phyloP scores from a whole-genome alignment of 768 basidiomycete species.

The Arthromyces matolae region DNA sequence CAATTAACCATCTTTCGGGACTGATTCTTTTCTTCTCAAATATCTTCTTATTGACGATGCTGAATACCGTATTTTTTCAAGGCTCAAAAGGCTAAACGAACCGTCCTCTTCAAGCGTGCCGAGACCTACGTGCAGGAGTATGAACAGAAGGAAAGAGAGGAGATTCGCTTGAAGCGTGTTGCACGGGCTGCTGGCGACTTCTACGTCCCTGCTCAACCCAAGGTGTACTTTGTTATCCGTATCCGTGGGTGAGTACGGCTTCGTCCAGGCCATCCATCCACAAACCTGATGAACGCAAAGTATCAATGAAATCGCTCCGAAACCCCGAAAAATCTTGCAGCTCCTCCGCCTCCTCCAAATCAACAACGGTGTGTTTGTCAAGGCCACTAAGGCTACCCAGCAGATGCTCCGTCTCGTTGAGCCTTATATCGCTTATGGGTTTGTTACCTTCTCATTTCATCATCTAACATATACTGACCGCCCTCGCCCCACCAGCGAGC shows the following conservation, averaged over 20 bases:
- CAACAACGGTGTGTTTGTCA: conserved; percentile 99
- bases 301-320: conserved; percentile 99
- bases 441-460: no score
- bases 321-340: conserved; percentile 98
- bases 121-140: conserved; percentile 99
- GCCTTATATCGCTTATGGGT: conserved; percentile 98
- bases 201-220: conserved; percentile 95
- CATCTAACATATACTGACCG: neutral
- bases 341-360: conserved; percentile 98
- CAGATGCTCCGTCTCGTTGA: conserved; percentile 98
- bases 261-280: neutral
- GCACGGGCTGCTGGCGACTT: conserved; percentile 92
- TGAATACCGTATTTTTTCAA: conserved; percentile 28
- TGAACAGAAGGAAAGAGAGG: conserved; percentile 87
- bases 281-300: conserved; percentile 36
- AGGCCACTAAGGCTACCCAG: conserved; percentile 92
- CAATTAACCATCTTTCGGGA: conserved; percentile 96
- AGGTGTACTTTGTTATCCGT: conserved; percentile 96
- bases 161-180: conserved; percentile 90
- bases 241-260: conserved; percentile 79
- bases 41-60: neutral
- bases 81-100: conserved; percentile 89
- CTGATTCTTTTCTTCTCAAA: conserved; percentile 40
- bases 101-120: conserved; percentile 98
- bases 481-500: conserved; percentile 54